Base-by-base conservation (phyloP, 768 basidiomycete species). In the Gloeostereum incarnatum region DNA sequence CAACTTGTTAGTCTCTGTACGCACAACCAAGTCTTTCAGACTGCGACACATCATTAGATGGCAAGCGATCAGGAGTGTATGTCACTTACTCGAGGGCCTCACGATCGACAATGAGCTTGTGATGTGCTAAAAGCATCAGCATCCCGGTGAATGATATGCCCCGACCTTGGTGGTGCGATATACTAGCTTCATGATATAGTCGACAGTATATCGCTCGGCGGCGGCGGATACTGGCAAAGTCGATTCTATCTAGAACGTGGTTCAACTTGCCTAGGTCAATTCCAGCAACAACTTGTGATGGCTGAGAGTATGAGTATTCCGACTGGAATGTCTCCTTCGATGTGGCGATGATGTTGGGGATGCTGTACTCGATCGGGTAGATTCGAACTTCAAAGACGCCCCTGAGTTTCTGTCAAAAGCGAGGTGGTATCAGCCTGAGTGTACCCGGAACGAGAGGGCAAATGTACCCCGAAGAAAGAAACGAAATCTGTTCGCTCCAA, bases 101-200 rank as follows among this genome's bases (percentile, higher is more conserved):
- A 19, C 75, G 75, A 58, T 96, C 91, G 35, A 88, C 73, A 45
- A 97, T 90, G 36, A 98, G 62, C 56, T 88, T 92, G 62, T 97
- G 81, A 54, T 96, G 94, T 1, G 88, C 83, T 27, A 98, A 63
- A 31, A 97, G 61, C 23, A 85, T 54, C 2, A 98, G 70, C 87
- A 94, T 94, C 31, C 78, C 74, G 1, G 80, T 87, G 65, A 97
- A 97, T 17, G 88, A 85, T 43, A 98, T 89, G 6, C 92, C 92
- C 36, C 75, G 70, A 1, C 78, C 77, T 22, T 68, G 71, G 43
- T 82, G 72, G 44, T 80, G 77, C 3, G 78, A 71, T 22, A 92
- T 73, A 20, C 56, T 67, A 2, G 93, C 92, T 63, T 97, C 94
- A 51, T 94, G 84, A 49, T 83, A 91, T 1, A 97, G 60, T 16